A percentile compares a stretch with the other conserved stretches of the same genome.
These are phyloP conservation scores for Penicillium sp. DNA, from an alignment of 2,329 filamentous ascomycete species.

Conservation along the genomic window DNA sequence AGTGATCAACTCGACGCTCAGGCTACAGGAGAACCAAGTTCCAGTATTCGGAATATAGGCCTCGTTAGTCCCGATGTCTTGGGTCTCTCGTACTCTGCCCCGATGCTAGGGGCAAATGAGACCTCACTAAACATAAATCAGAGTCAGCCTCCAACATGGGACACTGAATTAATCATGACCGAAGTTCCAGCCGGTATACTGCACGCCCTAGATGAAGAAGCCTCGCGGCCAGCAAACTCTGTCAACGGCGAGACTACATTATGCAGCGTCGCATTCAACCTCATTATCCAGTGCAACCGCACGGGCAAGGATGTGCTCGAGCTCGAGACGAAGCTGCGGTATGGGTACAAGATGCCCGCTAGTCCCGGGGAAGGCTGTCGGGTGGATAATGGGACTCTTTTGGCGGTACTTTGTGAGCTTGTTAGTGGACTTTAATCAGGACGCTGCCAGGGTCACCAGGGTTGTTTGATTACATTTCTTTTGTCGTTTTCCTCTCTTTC, in stretches of 20 bases:
- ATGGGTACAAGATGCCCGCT: conserved; percentile 8
- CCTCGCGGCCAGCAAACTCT: neutral
- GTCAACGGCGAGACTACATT: conserved; percentile 9
- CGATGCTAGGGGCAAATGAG: no score
- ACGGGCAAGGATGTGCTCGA: conserved; percentile 2
- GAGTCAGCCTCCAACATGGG: neutral
- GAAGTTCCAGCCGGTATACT: neutral
- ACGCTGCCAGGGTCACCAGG: no score
- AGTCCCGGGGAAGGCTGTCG: conserved; percentile 5
- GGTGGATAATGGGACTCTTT: conserved; percentile 3
- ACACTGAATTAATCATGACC: neutral
- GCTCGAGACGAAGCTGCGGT: conserved; percentile 9
- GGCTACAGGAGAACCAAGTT: no score
- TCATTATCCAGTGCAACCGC: conserved; percentile 10
- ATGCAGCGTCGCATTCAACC: conserved; percentile 10
- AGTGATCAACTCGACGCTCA: no score
- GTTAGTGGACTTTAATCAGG: neutral
- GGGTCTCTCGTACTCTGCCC: no score
- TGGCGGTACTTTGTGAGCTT: conserved; percentile 9
- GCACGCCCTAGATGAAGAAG: neutral
- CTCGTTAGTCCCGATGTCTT: no score
- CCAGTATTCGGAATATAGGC: no score
- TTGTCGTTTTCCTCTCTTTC: no score
- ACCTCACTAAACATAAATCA: neutral
- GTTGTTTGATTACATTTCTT: no score